Evolutionary conservation across 176 grass and related monocot genomes (phyloP), one percentile per base, ranked within the genome.

Genomic region (Miscanthus lutarioriparius): DNA sequence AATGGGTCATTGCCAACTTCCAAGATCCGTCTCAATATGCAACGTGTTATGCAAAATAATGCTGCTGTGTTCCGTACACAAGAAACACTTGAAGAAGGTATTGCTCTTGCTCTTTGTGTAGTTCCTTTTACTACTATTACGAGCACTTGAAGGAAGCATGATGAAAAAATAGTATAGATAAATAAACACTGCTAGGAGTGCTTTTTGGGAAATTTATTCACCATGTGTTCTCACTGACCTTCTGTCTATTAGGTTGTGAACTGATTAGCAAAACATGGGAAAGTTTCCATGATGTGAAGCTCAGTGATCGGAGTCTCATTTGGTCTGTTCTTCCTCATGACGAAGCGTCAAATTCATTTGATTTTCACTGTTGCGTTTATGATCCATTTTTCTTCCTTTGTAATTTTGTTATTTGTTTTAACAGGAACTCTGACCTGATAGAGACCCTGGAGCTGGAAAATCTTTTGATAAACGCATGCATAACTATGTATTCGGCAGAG

Each of bases 361-460:
- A 39, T 54, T 78, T 70, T 14, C 67, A 19, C 27, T 77, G 19
- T 62, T 92, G n/a, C 58, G 84, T 80, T 81, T 69, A 59, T 16
- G 67, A 75, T 56, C 69, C 78, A 67, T 59, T 35, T 51, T 17
- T 72, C 23, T 25, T 87, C 37, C 27, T 88, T 70, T 33, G 65
- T 82, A 39, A 68, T 78, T 85, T 47, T 33, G 48, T 87, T 40
- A 68, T 78, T 87, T 48, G 32, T 69, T 80, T 70, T 10, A 27
- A 38, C 74, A 98, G 95, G 95, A 97, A 97, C 80, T 97, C 95
- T 16, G 95, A 97, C 84, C 79, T 97, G 79, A 91, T 97, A 72
- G 95, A 97, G 87, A 95, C 95, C 72, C 64, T 97, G 39, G 95
- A 97, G 76, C 80, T 97, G 58, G 92, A 97, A 86, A 97, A 97